phyloP scores from a whole-genome alignment of 345 rosid genomes.

The Euphorbia lathyris region DNA sequence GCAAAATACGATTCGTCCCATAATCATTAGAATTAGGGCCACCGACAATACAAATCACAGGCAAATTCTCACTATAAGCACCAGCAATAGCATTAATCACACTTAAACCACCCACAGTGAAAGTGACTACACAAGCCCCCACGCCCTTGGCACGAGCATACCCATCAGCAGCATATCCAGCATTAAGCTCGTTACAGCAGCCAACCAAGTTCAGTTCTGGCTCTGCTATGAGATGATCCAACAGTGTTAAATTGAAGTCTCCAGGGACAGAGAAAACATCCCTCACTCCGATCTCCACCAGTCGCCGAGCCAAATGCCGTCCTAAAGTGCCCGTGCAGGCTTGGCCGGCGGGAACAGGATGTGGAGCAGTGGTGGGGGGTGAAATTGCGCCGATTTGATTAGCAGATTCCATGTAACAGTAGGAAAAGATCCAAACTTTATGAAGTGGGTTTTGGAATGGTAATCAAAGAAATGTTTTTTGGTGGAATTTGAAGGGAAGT shows the following conservation, averaged over 20 bases:
- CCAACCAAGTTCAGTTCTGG: constrained; percentile 55
- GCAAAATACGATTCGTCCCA: constrained; percentile 66
- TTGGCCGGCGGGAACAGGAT: constrained; percentile 14
- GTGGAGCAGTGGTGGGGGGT: constrained; percentile 23
- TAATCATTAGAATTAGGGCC: constrained; percentile 71
- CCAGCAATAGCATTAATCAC: constrained; percentile 69
- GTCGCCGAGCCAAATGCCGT: constrained; percentile 56
- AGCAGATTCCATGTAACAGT: constrained; percentile 47
- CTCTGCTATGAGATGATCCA: constrained; percentile 61
- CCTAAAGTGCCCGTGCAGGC: constrained; percentile 45
- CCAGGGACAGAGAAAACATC: constrained; percentile 78
- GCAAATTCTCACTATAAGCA: constrained; percentile 71
- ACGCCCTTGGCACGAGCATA: constrained; percentile 64
- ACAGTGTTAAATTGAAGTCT: constrained; percentile 59
- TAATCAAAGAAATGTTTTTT: neutral
- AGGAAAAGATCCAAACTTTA: neutral
- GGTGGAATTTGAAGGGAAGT: neutral
- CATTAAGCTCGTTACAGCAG: constrained; percentile 78
- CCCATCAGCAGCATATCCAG: constrained; percentile 79
- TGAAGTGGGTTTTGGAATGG: neutral
- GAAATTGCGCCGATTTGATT: constrained; percentile 34
- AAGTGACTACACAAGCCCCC: constrained; percentile 71
- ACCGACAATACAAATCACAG: constrained; percentile 60
- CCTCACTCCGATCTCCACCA: constrained; percentile 61
- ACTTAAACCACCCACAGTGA: constrained; percentile 78